Evolutionary conservation across 225 moss, liverwort and hornwort species (phyloP).

Genomic region (Marchantia polymorpha): DNA sequence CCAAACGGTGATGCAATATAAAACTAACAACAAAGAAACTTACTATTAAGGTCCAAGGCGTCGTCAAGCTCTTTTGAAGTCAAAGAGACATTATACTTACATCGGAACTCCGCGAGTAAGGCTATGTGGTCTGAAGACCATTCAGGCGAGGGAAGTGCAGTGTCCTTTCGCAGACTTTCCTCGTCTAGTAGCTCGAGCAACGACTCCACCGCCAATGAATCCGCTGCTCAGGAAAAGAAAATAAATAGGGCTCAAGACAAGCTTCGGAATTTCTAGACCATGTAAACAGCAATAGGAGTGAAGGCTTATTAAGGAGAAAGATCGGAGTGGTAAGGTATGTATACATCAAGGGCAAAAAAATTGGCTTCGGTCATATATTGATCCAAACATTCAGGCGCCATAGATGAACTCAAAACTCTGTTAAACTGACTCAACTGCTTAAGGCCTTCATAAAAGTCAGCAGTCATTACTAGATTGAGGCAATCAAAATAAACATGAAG

Average conservation of each 20-base stretch:
- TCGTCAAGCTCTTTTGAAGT: background rate
- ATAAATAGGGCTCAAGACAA: background rate
- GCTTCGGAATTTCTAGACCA: background rate
- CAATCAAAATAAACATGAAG: background rate
- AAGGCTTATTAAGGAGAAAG: background rate
- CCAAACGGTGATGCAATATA: no score
- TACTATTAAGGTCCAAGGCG: background rate
- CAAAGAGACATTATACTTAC: constrained; percentile 21
- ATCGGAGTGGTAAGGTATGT: background rate
- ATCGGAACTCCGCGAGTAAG: constrained; percentile 60
- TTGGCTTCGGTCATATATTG: no score
- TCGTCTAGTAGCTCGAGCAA: constrained; percentile 57
- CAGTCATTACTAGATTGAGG: no score
- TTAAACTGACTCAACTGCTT: no score
- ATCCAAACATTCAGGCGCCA: no score
- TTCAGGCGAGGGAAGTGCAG: constrained; percentile 57
- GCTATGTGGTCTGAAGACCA: constrained; percentile 64
- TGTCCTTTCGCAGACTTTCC: constrained; percentile 61
- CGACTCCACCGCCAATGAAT: constrained; percentile 53
- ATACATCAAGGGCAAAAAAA: background rate
- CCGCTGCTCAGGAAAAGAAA: constrained; percentile 31
- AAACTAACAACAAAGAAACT: background rate
- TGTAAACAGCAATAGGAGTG: background rate
- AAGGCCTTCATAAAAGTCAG: no score
- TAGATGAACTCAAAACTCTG: no score